Evolutionary conservation across 2,329 filamentous ascomycete genomes (phyloP).

Genomic region (Phaeosphaeriaceae sp.): DNA sequence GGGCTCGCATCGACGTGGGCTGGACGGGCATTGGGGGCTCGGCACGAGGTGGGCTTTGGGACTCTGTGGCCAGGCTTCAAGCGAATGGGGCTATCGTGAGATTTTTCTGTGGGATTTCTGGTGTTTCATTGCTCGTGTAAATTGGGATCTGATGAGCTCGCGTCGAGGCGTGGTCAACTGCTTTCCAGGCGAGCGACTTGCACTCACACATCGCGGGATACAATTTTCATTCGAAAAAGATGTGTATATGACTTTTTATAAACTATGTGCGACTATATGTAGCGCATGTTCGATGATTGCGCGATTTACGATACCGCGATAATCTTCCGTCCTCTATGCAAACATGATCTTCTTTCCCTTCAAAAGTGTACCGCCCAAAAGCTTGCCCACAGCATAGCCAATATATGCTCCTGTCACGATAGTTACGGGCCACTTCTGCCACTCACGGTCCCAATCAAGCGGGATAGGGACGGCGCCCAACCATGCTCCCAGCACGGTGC

Average conservation of each 20-base stretch:
- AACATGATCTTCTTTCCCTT: conserved; percentile 57
- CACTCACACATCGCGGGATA: too few species aligned
- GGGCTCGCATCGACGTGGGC: background rate
- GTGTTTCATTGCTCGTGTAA: conserved; percentile 3
- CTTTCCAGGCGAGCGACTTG: background rate
- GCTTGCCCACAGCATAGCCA: conserved; percentile 77
- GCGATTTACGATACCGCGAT: background rate
- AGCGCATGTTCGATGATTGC: background rate
- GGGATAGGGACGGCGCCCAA: conserved; percentile 94
- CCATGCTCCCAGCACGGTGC: conserved; percentile 84
- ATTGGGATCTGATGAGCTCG: background rate
- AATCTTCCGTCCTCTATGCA: conserved; percentile 28
- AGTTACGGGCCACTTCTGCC: conserved; percentile 97
- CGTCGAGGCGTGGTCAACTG: background rate
- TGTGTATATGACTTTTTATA: background rate
- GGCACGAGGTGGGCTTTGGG: background rate
- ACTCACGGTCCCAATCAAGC: conserved; percentile 96
- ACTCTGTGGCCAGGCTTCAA: background rate
- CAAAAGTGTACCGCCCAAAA: conserved; percentile 61
- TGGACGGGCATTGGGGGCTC: background rate
- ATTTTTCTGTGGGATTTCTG: background rate
- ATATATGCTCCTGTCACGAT: conserved; percentile 83
- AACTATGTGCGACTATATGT: background rate
- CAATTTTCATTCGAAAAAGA: background rate
- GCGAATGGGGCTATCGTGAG: background rate